Conservation (phyloP, 2,329 filamentous ascomycete genomes). For the Trichoderma endophyticum region DNA sequence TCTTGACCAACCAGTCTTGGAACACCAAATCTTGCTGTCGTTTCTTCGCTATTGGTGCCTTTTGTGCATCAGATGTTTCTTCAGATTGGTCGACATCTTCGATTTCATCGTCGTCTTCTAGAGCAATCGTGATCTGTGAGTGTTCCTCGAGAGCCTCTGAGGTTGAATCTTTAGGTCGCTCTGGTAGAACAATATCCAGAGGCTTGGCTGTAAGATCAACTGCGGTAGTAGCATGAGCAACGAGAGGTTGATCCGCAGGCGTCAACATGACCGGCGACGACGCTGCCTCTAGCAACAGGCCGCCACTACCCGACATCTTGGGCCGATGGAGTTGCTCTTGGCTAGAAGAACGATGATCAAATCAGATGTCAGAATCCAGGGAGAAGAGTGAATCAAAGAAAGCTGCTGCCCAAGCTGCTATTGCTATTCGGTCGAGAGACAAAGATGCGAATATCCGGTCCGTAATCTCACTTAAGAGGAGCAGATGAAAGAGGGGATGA, state of each 20-base stretch:
- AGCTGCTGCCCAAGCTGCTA: not conserved
- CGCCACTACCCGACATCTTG: not conserved
- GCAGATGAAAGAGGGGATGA: not conserved
- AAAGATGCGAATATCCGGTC: too few species aligned
- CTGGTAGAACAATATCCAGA: not conserved
- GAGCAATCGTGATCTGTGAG: not conserved
- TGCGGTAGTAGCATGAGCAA: not conserved
- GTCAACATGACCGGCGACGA: not conserved
- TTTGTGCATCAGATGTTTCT: conserved; percentile 29
- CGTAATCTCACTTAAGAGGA: not conserved
- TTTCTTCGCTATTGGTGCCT: conserved; percentile 45
- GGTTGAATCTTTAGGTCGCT: not conserved
- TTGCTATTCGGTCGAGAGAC: not conserved
- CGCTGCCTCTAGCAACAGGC: not conserved
- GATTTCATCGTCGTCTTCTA: not conserved
- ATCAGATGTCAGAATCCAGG: too few species aligned
- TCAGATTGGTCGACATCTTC: conserved; percentile 14
- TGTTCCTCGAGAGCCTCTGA: not conserved
- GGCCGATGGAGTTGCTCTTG: not conserved
- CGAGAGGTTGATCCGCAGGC: not conserved
- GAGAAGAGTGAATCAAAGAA: not conserved
- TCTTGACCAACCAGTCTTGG: conserved; percentile 39
- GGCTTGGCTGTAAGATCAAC: accelerated
- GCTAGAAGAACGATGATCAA: not conserved
- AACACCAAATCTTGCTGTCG: conserved; percentile 50